A percentile compares a stretch with the other conserved stretches of the same genome.
These are phyloP conservation scores for Scleroderma citrinum DNA, from an alignment of 768 basidiomycete species.

Conservation along the genomic window DNA sequence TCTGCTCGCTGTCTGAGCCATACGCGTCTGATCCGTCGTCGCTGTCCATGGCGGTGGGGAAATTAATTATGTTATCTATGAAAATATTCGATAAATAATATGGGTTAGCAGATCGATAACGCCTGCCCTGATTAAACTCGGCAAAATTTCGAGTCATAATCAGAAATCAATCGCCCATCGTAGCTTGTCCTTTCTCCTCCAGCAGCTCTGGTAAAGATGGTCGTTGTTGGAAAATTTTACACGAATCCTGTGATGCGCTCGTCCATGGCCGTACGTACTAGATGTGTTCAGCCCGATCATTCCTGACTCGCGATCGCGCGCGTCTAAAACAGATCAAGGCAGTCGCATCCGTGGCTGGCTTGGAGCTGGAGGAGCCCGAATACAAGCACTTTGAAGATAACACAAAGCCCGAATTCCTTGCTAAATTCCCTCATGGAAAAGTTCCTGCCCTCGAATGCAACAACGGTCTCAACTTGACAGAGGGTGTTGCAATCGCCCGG, in stretches of 20 bases:
- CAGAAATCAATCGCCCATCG: constrained; percentile 1
- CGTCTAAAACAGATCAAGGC: constrained; percentile 39
- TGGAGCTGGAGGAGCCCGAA: constrained; percentile 46
- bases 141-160: constrained; percentile 13
- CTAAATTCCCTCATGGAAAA: constrained; percentile 78
- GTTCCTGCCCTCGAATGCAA: constrained; percentile 75
- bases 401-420: constrained; percentile 60
- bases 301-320: constrained; percentile 1
- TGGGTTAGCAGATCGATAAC: constrained; percentile 24
- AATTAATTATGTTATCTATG: constrained; percentile 10
- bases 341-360: constrained; percentile 52
- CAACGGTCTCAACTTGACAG: constrained; percentile 76
- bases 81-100: not conserved
- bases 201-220: constrained; percentile 36
- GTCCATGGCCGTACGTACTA: constrained; percentile 40
- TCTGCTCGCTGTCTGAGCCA: constrained; percentile 23
- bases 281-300: constrained; percentile 1
- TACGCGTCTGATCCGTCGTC: constrained; percentile 27
- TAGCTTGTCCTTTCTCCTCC: constrained; percentile 11
- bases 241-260: constrained; percentile 36
- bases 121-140: constrained; percentile 14
- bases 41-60: constrained; percentile 8
- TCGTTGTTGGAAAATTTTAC: constrained; percentile 62
- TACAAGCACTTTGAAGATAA: constrained; percentile 64
- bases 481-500: constrained; percentile 74